These are phyloP conservation scores for Mycena venus DNA, from an alignment of 768 basidiomycete species.

Conservation along the genomic window DNA sequence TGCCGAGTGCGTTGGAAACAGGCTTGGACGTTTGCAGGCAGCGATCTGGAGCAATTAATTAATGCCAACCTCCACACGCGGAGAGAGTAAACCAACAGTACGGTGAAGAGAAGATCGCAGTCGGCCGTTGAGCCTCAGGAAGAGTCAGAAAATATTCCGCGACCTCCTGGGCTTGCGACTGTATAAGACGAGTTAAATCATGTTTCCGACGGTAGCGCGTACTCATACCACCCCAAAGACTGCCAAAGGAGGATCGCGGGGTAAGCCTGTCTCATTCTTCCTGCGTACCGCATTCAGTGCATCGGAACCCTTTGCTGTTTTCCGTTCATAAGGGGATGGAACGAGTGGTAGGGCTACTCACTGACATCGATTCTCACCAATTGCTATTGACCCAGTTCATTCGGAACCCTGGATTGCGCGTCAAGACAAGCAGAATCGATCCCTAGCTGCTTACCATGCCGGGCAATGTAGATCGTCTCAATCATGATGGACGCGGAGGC, in stretches of 20 bases:
- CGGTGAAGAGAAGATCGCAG: conserved; percentile 87
- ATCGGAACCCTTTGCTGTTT: not conserved
- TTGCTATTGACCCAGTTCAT: conserved; percentile 77
- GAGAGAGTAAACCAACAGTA: conserved; percentile 68
- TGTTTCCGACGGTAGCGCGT: not conserved
- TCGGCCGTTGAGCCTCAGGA: conserved; percentile 77
- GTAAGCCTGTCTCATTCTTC: conserved; percentile 74
- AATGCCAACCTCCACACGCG: not conserved
- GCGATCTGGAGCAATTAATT: conserved; percentile 70
- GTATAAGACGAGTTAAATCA: not conserved
- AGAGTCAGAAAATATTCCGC: conserved; percentile 74
- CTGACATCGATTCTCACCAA: conserved; percentile 62
- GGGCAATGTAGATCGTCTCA: conserved; percentile 75
- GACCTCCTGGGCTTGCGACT: conserved; percentile 83
- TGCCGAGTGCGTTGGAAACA: conserved; percentile 66
- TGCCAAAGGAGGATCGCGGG: conserved; percentile 81
- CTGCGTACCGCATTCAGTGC: conserved; percentile 49
- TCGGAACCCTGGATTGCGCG: conserved; percentile 69
- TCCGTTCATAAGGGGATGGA: not conserved
- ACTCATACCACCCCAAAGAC: conserved; percentile 73
- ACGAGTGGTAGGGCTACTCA: not conserved
- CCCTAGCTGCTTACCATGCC: conserved; percentile 65
- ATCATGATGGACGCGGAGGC: conserved; percentile 61
- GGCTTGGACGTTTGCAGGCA: conserved; percentile 87
- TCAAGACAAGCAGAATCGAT: not conserved